A percentile compares a stretch with the other conserved stretches of the same genome.
These are phyloP conservation scores for Corynespora cassiicola DNA, from an alignment of 2,329 filamentous ascomycete genomes.

Conservation along the genomic window DNA sequence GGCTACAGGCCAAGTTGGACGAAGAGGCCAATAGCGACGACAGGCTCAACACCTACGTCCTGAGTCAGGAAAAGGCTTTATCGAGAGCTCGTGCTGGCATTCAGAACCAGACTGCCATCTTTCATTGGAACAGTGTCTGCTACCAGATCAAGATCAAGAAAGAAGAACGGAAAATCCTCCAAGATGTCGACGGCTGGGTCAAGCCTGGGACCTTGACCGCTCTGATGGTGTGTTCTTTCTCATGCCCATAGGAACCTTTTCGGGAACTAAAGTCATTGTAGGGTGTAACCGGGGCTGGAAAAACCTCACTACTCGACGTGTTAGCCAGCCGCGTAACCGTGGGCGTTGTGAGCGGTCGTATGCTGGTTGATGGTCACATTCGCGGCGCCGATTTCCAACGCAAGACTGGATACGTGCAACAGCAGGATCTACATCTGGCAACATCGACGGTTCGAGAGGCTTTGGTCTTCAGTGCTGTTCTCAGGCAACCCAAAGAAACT, in stretches of 20 bases:
- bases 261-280: conserved; percentile 69
- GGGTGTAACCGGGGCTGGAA: conserved; percentile 72
- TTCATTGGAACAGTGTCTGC: conserved; percentile 81
- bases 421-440: conserved; percentile 65
- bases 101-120: conserved; percentile 71
- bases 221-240: conserved; percentile 65
- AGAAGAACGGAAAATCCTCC: conserved; percentile 74
- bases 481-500: conserved; percentile 76
- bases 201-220: conserved; percentile 82
- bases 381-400: conserved; percentile 82
- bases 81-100: conserved; percentile 36
- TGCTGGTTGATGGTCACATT: conserved; percentile 72
- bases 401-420: conserved; percentile 66
- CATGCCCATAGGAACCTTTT: conserved; percentile 55
- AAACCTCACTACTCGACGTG: conserved; percentile 85
- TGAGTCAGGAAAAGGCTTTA: conserved; percentile 50
- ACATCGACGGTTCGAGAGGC: conserved; percentile 71
- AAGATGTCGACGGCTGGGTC: conserved; percentile 86
- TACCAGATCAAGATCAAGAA: conserved; percentile 77
- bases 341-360: conserved; percentile 82
- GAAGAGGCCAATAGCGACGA: conserved; percentile 15
- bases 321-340: conserved; percentile 80
- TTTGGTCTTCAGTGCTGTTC: conserved; percentile 77
- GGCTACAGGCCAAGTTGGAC: conserved; percentile 9
- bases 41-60: conserved; percentile 45